Conservation (phyloP, 2,329 filamentous ascomycete species). For the Apiospora hydei region DNA sequence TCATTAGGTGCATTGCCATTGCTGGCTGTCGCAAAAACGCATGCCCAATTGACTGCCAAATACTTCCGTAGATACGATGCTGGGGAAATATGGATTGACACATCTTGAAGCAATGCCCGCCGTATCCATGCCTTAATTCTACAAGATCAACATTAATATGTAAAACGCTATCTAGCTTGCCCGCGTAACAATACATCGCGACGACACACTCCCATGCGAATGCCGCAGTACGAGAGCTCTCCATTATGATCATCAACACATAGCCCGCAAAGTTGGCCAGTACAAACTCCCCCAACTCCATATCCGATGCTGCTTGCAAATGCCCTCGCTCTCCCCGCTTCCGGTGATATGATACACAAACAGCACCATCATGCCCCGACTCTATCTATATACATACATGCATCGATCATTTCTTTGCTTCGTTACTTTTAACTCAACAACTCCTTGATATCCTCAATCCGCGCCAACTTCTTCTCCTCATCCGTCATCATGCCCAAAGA, state of each 20-base stretch:
- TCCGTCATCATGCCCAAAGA: conserved; percentile 94
- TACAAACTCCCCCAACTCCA: neutral
- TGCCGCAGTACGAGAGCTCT: neutral
- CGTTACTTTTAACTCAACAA: conserved; percentile 67
- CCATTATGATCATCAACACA: neutral
- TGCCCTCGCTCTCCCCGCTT: neutral
- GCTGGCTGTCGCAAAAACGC: too few species aligned
- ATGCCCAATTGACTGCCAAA: too few species aligned
- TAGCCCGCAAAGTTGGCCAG: neutral
- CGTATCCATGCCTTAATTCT: neutral
- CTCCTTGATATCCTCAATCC: conserved; percentile 94
- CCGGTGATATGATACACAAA: neutral
- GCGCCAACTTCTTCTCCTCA: conserved; percentile 87
- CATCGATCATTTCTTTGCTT: neutral
- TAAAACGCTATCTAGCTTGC: neutral
- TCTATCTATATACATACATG: neutral
- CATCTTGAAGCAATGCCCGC: neutral
- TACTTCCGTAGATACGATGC: too few species aligned
- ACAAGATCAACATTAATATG: neutral
- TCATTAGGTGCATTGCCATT: too few species aligned
- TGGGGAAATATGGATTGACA: too few species aligned
- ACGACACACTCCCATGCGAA: neutral
- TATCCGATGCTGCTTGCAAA: conserved; percentile 4
- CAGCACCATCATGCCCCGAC: neutral
- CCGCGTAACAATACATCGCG: neutral